Base-by-base conservation (phyloP, 2,329 filamentous ascomycete genomes). In the Fusarium sp. region DNA sequence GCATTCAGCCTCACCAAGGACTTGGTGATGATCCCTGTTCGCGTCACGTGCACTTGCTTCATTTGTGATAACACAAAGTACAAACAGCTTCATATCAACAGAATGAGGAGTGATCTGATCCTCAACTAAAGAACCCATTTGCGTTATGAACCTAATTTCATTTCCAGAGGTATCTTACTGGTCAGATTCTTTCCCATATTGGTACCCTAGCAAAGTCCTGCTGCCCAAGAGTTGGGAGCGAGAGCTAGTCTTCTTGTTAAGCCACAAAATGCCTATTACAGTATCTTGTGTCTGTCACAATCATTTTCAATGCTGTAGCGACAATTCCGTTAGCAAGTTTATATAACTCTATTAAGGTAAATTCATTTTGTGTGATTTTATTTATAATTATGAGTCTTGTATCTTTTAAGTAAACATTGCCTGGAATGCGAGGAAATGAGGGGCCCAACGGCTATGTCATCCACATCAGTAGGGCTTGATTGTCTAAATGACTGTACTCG, bases 61-160 rank as follows among this genome's bases (percentile, higher is more conserved):
- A 0, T 1, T 1, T 26, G 5, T 0, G 6, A 13, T 53, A 53
- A 26, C 48, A 36, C 1, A 0, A 26, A 36, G 0, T 22, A 26
- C 48, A 16, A 16, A 3, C 3, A 15, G 8, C 13, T 35, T 2
- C 0, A 48, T 9, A 6, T 12, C 7, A 3, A 18, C 11, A 14
- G n/a, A 20, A 3, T 5, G 0, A 14, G 5, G 11, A 14, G 1
- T 10, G 2, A 7, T 10, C 47, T 7, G 0, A 14, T 14, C 3
- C 10, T 14, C 3, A 0, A 20, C 0, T 9, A 18, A 5, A 3
- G 18, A 13, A 22, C 22, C 0, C 3, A 12, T 7, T 31, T n/a
- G 2, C 2, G 7, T 7, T 35, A 9, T 2, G 9, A 15, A 35
- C 16, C 8, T 16, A 16, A 35, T 16, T 35, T 0, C 1, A 16